Evolutionary conservation across 345 rosid genomes (phyloP).

Genomic region (Balakata baccata): DNA sequence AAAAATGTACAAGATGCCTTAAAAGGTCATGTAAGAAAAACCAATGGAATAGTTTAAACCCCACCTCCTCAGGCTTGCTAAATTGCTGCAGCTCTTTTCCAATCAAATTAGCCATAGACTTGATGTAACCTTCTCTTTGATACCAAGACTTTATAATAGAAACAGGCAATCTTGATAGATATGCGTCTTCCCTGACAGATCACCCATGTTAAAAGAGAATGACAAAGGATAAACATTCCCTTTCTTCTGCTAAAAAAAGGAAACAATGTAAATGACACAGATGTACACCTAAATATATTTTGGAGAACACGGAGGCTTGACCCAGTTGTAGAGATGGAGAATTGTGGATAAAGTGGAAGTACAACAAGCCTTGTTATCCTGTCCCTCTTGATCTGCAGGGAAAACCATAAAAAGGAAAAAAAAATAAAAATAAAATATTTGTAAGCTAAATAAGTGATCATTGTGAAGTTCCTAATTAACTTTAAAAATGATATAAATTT

Average conservation of each 20-base stretch:
- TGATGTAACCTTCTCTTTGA: conserved; percentile 75
- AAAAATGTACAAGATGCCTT: not conserved
- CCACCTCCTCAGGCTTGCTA: conserved; percentile 70
- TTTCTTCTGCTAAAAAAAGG: not conserved
- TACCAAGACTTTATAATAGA: conserved; percentile 83
- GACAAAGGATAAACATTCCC: not conserved
- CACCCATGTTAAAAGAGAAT: conserved; percentile 17
- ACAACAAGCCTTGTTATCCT: conserved; percentile 79
- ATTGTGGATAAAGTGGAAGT: conserved; percentile 93
- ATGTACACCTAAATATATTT: conserved; percentile 55
- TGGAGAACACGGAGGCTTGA: conserved; percentile 85
- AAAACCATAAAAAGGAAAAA: not conserved
- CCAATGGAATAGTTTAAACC: conserved; percentile 16
- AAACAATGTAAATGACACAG: not conserved
- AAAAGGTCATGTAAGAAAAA: not conserved
- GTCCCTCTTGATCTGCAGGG: conserved; percentile 69
- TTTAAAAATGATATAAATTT: not conserved
- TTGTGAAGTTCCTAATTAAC: not conserved
- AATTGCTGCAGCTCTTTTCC: conserved; percentile 63
- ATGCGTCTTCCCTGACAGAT: conserved; percentile 64
- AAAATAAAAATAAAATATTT: too few relatives aligned
- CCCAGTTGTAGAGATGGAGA: conserved; percentile 89
- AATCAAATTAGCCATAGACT: conserved; percentile 86
- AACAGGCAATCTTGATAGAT: conserved; percentile 71
- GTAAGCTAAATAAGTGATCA: not conserved